Conservation (phyloP, 179 eudicot species). For the Spinacia oleracea region DNA sequence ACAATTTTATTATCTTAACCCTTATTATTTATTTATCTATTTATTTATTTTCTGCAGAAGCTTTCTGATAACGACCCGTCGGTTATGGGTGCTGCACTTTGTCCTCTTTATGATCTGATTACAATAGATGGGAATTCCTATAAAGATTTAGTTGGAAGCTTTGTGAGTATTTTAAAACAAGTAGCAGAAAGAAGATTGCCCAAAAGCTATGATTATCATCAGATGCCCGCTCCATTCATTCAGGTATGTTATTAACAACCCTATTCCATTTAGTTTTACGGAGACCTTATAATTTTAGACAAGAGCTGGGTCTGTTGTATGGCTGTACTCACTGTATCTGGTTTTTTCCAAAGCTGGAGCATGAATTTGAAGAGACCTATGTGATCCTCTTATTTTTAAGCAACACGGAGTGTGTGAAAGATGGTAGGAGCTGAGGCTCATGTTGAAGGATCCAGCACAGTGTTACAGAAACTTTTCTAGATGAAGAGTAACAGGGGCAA, state of each 20-base stretch:
- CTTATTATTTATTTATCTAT: too few relatives aligned
- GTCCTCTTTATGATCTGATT: slow-evolving; percentile 84
- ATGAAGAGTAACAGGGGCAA: not conserved
- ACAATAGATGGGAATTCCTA: slow-evolving; percentile 64
- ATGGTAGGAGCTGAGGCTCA: not conserved
- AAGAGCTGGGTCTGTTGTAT: not conserved
- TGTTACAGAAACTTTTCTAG: not conserved
- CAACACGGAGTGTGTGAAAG: not conserved
- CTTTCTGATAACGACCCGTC: slow-evolving; percentile 98
- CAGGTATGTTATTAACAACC: slow-evolving; percentile 47
- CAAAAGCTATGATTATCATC: slow-evolving; percentile 95
- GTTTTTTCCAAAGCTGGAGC: slow-evolving; percentile 6
- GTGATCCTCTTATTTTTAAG: not conserved
- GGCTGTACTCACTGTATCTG: not conserved
- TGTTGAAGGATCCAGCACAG: not conserved
- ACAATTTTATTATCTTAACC: not conserved
- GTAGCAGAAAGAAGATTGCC: slow-evolving; percentile 93
- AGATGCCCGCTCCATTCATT: slow-evolving; percentile 98
- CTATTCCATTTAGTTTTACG: not conserved
- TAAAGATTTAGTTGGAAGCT: slow-evolving; percentile 85
- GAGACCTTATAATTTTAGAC: not conserved
- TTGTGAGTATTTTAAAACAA: slow-evolving; percentile 93
- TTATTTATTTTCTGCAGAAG: slow-evolving; percentile 51
- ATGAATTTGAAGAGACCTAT: not conserved
- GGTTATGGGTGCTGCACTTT: slow-evolving; percentile 95